A percentile compares a stretch with the other conserved stretches of the same genome.
Evolutionary conservation across 2,329 filamentous ascomycete species (phyloP).

Genomic region (Bretziella fagacearum): DNA sequence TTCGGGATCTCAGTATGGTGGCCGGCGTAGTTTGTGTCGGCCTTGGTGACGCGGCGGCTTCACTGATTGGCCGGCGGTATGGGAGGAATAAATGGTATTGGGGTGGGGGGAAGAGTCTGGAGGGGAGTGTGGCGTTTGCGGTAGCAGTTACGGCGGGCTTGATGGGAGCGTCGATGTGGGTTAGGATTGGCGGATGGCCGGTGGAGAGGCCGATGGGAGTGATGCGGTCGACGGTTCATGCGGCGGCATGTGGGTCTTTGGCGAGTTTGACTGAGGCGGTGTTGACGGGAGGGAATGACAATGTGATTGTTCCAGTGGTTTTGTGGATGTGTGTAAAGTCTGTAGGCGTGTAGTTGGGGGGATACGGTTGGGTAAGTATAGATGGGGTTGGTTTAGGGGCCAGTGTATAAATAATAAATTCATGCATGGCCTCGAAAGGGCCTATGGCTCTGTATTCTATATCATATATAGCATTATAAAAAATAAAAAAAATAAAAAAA

Average conservation of each 20-base stretch:
- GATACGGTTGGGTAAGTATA: background rate
- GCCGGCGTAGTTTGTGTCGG: constrained; percentile 88
- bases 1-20: constrained; percentile 73
- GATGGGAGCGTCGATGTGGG: constrained; percentile 52
- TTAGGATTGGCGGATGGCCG: constrained; percentile 60
- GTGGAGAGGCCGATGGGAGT: constrained; percentile 32
- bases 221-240: constrained; percentile 22
- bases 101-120: constrained; percentile 89
- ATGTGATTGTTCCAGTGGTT: constrained; percentile 87
- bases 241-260: constrained; percentile 48
- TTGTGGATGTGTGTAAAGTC: constrained; percentile 75
- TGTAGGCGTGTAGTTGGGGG: background rate
- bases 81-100: constrained; percentile 87
- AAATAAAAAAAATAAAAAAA: background rate
- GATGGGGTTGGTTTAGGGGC: background rate
- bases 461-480: background rate
- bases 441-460: background rate
- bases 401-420: background rate
- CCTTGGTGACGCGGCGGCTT: constrained; percentile 85
- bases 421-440: too few relatives aligned
- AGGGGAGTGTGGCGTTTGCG: constrained; percentile 72
- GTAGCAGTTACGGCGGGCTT: constrained; percentile 62
- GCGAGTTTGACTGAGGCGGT: constrained; percentile 91
- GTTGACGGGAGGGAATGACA: constrained; percentile 92
- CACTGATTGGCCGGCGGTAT: constrained; percentile 70